Conservation (phyloP, 352 stramenopile genomes). For the Globisporangium barbulae region DNA sequence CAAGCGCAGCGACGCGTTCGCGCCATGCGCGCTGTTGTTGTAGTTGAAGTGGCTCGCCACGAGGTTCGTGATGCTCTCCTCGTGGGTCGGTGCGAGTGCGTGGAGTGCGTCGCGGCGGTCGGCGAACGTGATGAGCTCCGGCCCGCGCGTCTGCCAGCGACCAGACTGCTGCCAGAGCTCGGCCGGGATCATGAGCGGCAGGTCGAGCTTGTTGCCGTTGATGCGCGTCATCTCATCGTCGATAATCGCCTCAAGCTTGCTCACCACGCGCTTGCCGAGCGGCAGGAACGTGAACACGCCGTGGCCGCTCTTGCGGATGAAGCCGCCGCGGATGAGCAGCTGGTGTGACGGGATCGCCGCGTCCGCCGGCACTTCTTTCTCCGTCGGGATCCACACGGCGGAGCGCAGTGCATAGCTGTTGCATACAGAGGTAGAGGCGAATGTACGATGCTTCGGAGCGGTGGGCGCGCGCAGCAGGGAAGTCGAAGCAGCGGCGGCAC, state of each 20-base stretch:
- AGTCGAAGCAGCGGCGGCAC: background rate
- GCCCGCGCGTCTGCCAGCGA: constrained; percentile 75
- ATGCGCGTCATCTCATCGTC: constrained; percentile 80
- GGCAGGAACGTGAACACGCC: constrained; percentile 81
- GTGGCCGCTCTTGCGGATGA: constrained; percentile 82
- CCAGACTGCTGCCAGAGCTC: constrained; percentile 84
- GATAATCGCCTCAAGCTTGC: constrained; percentile 80
- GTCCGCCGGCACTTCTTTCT: constrained; percentile 73
- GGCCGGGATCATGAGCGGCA: constrained; percentile 69
- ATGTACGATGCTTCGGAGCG: background rate
- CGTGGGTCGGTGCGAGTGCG: constrained; percentile 77
- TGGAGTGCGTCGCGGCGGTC: constrained; percentile 70
- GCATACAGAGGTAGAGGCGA: background rate
- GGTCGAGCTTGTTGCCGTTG: constrained; percentile 77
- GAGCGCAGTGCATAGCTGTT: constrained; percentile 33
- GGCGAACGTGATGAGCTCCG: constrained; percentile 80
- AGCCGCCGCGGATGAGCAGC: constrained; percentile 79
- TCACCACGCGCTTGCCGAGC: constrained; percentile 66
- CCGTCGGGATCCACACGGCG: constrained; percentile 65
- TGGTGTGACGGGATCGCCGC: constrained; percentile 83
- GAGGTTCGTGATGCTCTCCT: constrained; percentile 83
- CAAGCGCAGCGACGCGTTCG: constrained; percentile 55
- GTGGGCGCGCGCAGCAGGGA: background rate
- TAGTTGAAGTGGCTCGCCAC: constrained; percentile 62
- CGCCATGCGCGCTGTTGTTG: constrained; percentile 22